Conservation (phyloP, 2,329 filamentous ascomycete species). For the Hypoxylon sp. region DNA sequence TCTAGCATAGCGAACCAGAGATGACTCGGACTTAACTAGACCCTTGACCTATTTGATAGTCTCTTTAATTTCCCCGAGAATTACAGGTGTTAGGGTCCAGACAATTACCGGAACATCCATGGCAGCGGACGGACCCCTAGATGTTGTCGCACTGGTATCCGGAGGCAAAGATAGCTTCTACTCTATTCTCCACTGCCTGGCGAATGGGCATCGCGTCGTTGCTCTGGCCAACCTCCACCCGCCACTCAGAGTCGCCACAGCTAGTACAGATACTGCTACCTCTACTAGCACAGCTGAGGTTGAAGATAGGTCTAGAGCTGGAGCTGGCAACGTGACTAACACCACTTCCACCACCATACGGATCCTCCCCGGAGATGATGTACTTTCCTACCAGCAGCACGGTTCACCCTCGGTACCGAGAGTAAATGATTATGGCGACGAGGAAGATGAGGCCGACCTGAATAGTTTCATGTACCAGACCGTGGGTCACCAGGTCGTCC, state of each 20-base stretch:
- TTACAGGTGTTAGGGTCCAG: constrained; percentile 11
- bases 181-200: constrained; percentile 89
- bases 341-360: constrained; percentile 29
- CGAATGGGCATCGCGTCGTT: constrained; percentile 86
- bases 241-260: constrained; percentile 27
- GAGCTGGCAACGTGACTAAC: constrained; percentile 18
- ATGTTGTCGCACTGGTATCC: constrained; percentile 93
- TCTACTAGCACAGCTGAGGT: constrained; percentile 23
- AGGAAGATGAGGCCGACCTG: constrained; percentile 73
- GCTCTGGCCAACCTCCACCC: constrained; percentile 93
- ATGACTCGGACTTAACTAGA: constrained; percentile 26
- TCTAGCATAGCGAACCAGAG: constrained; percentile 14
- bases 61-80: constrained; percentile 32
- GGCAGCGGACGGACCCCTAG: constrained; percentile 64
- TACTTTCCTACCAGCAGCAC: constrained; percentile 33
- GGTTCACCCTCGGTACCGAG: constrained; percentile 27
- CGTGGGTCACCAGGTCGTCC: constrained; percentile 88
- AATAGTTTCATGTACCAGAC: constrained; percentile 99
- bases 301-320: constrained; percentile 19
- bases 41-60: constrained; percentile 25
- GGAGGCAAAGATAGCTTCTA: constrained; percentile 98
- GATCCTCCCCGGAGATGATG: constrained; percentile 29
- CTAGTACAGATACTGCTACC: constrained; percentile 17
- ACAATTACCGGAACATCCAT: constrained; percentile 51
- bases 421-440: constrained; percentile 52